Evolutionary conservation across 2,329 filamentous ascomycete species (phyloP).

Genomic region (Colletotrichum sp.): DNA sequence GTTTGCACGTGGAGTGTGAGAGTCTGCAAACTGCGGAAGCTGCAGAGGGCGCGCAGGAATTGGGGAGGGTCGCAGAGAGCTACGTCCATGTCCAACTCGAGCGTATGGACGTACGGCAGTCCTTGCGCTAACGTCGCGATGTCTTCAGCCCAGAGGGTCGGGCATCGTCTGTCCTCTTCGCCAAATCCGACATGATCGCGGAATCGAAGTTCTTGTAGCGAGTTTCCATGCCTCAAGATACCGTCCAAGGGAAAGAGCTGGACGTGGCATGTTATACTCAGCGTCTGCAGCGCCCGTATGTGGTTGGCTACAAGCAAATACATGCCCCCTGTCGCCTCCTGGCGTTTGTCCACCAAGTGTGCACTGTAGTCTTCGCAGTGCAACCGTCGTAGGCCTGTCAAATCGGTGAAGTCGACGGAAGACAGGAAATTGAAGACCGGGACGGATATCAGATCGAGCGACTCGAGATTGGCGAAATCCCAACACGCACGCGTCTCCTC

Average conservation of each 20-base stretch:
- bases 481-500: conserved; percentile 46
- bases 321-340: conserved; percentile 44
- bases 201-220: conserved; percentile 44
- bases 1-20: conserved; percentile 53
- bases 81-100: conserved; percentile 55
- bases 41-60: conserved; percentile 44
- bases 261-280: conserved; percentile 48
- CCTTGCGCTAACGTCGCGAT: conserved; percentile 35
- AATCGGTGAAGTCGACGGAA: conserved; percentile 41
- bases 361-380: conserved; percentile 51
- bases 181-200: conserved; percentile 52
- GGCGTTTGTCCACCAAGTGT: conserved; percentile 39
- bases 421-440: conserved; percentile 49
- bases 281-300: conserved; percentile 38
- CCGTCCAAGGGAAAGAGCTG: conserved; percentile 44
- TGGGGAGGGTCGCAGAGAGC: conserved; percentile 34
- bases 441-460: conserved; percentile 47
- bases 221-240: conserved; percentile 40
- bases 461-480: conserved; percentile 49
- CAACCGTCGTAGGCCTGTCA: conserved; percentile 41
- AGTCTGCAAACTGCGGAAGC: conserved; percentile 43
- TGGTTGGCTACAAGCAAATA: conserved; percentile 41
- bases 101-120: conserved; percentile 38
- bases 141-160: conserved; percentile 41
- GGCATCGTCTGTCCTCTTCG: conserved; percentile 46